Percentiles rank a stretch among this genome's conserved stretches.
These are phyloP conservation scores for Ophiostoma ulmi DNA, from an alignment of 2,329 filamentous ascomycete genomes.

Conservation along the genomic window DNA sequence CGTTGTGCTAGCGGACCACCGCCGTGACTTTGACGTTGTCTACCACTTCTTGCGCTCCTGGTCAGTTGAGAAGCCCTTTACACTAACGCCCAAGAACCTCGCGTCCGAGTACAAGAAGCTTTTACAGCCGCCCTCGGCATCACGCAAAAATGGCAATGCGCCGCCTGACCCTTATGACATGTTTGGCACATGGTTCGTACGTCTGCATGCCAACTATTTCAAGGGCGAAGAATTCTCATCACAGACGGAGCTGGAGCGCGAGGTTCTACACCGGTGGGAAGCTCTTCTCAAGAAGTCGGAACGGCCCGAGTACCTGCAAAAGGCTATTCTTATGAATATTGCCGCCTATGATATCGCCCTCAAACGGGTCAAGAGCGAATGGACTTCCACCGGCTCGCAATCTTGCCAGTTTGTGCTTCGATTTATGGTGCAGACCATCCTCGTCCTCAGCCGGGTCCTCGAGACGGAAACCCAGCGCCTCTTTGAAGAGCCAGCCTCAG, in stretches of 20 bases:
- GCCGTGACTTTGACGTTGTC: slow-evolving; percentile 70
- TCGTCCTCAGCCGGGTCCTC: slow-evolving; percentile 64
- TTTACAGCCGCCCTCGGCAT: slow-evolving; percentile 34
- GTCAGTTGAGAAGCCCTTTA: slow-evolving; percentile 67
- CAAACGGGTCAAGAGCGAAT: slow-evolving; percentile 50
- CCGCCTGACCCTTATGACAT: slow-evolving; percentile 55
- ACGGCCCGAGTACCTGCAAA: slow-evolving; percentile 62
- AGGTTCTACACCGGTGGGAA: slow-evolving; percentile 73
- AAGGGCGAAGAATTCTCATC: slow-evolving; percentile 68
- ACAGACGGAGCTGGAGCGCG: slow-evolving; percentile 76
- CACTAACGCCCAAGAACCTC: slow-evolving; percentile 69
- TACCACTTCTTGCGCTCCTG: slow-evolving; percentile 87
- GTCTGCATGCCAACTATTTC: slow-evolving; percentile 79
- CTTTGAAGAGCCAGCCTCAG: slow-evolving; percentile 13
- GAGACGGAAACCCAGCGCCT: slow-evolving; percentile 28
- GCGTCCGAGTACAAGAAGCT: slow-evolving; percentile 66
- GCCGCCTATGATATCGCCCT: slow-evolving; percentile 70
- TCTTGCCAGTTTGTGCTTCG: slow-evolving; percentile 63
- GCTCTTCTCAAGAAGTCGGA: slow-evolving; percentile 65
- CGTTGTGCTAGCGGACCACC: slow-evolving; percentile 71
- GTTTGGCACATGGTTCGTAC: slow-evolving; percentile 75
- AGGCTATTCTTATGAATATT: slow-evolving; percentile 81
- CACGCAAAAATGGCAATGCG: slow-evolving; percentile 28
- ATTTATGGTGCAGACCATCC: slow-evolving; percentile 73
- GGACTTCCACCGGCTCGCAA: slow-evolving; percentile 41